Base-by-base conservation (phyloP, 352 stramenopile genomes). In the Pythium guiyangense region DNA sequence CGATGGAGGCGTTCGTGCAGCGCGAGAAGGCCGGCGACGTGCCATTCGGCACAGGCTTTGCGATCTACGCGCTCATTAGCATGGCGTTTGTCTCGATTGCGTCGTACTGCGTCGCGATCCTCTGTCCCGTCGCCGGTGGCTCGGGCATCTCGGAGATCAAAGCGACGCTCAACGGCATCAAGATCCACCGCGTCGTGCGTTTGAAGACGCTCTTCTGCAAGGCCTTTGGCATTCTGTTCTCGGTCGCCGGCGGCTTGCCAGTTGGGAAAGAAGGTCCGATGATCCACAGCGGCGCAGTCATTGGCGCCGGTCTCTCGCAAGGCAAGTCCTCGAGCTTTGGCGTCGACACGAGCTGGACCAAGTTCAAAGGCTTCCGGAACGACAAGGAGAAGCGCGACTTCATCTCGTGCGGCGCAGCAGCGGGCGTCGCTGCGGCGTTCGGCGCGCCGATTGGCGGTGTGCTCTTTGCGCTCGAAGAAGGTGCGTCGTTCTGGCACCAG, bases 91-190 rank as follows among this genome's bases (percentile, higher is more conserved):
- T 97, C 25, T 67, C 82, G 1, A 80, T 98, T 31, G 90, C 94
- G 0, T 85, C 81, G 29, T 87, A 88, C 49, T 79, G 95, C 29
- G 97, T 99, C 20, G 91, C 97, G 40, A 97, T 92, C 57, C 63
- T 98, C 11, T 97, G 98, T 69, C 97, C 96, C 1, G 87, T 98
- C 20, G 92, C 91, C 2, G 92, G 78, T 42, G 97, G 97, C 11
- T 99, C 95, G 6, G 96, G 96, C 44, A 99, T 99, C 66, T 85
- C 88, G 0, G 97, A 99, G 73, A 98, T 99, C 60, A 99, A 99
- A 67, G 95, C 92, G 35, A 98, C 96, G 22, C 74, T 99, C 14
- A 99, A 99, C 71, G 97, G 97, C 22, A 97, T 99, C 62, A 97
- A 98, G 78, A 86, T 99, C 27, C 94, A 97, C 37, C 84, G 94